Evolutionary conservation across 2,329 filamentous ascomycete genomes (phyloP).

Genomic region (Colletotrichum destructivum): DNA sequence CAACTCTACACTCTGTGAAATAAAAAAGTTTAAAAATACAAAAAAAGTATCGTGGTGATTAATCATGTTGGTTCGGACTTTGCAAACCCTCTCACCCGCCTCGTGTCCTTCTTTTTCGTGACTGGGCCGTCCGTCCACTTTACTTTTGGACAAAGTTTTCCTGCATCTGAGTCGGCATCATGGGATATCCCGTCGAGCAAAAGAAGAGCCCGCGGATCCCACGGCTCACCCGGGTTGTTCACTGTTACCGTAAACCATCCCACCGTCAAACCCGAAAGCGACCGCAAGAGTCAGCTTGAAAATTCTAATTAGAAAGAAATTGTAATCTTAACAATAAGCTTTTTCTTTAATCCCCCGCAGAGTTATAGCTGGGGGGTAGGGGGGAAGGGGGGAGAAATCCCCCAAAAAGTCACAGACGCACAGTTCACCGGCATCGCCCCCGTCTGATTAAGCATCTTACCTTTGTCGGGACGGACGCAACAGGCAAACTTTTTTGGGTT

Average conservation of each 20-base stretch:
- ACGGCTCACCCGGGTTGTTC: neutral
- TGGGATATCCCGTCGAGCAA: constrained; percentile 14
- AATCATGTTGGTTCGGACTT: too few species aligned
- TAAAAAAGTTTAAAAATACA: too few species aligned
- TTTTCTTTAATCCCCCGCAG: neutral
- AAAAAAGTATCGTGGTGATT: too few species aligned
- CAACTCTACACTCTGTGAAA: too few species aligned
- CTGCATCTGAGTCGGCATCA: neutral
- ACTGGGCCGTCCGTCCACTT: too few species aligned
- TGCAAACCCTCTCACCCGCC: too few species aligned
- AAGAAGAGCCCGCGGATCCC: neutral
- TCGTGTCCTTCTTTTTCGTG: too few species aligned
- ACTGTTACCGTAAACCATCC: too few species aligned
- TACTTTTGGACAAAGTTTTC: too few species aligned
- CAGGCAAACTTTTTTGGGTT: neutral
- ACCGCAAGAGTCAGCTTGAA: neutral
- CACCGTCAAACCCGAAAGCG: neutral
- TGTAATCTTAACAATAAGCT: constrained; percentile 32
- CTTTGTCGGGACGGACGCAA: constrained; percentile 22
- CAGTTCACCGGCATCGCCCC: constrained; percentile 2
- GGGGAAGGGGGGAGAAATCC: too few species aligned
- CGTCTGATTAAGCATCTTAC: constrained; percentile 37
- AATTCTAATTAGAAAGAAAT: neutral
- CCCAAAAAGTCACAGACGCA: constrained; percentile 4
- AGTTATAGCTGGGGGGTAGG: neutral